Percentiles rank a stretch among this genome's conserved stretches.
These are phyloP conservation scores for Blastomyces emzantsi DNA, from an alignment of 2,329 filamentous ascomycete genomes.

Conservation along the genomic window DNA sequence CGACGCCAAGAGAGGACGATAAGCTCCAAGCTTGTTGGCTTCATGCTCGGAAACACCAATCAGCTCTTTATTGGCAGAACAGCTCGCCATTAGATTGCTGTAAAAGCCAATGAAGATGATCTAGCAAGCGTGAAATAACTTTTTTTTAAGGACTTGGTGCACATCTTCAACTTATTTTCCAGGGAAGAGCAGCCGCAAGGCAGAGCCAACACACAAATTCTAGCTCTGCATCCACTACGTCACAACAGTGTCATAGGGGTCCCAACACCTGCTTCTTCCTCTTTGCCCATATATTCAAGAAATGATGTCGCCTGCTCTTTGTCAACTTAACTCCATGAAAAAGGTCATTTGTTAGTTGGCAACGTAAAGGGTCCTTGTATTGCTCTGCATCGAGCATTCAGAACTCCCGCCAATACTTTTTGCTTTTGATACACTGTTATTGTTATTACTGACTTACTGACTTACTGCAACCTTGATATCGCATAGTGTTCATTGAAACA, in stretches of 20 bases:
- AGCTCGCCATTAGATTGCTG: not conserved
- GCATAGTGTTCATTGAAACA: not conserved
- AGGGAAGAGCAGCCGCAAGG: not conserved
- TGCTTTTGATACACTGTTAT: not conserved
- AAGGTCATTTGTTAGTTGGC: not conserved
- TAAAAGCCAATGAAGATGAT: not conserved
- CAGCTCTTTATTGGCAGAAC: not conserved
- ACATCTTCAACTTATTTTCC: not conserved
- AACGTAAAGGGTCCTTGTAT: not conserved
- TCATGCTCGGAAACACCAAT: not conserved
- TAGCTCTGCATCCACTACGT: constrained; percentile 7
- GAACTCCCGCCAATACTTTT: not conserved
- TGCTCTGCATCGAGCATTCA: not conserved
- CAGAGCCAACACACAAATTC: not conserved
- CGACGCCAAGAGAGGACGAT: too few relatives aligned
- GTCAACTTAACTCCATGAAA: not conserved
- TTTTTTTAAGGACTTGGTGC: not conserved
- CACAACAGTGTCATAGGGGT: constrained; percentile 8
- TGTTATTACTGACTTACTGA: not conserved
- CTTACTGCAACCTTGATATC: not conserved
- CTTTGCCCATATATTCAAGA: constrained; percentile 2
- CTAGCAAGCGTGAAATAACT: not conserved
- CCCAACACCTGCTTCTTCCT: constrained; percentile 6
- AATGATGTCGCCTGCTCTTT: not conserved
- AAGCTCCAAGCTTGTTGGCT: too few relatives aligned